Evolutionary conservation across 192 early-diverging fungal species (phyloP), one percentile per base, ranked within the genome.

Genomic region (Coemansia sp.): DNA sequence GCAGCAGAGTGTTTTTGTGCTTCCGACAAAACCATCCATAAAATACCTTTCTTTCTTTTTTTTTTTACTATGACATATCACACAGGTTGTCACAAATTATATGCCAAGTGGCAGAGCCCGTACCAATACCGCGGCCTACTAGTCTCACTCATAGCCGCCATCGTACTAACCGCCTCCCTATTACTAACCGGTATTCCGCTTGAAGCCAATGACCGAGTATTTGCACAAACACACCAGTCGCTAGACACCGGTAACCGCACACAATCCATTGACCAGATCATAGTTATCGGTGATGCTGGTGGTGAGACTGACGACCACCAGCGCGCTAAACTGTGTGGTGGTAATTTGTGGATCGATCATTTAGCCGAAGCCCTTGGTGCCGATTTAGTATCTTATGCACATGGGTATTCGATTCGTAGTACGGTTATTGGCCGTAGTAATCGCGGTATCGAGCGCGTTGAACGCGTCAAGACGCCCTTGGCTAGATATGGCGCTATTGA

Each of bases 271-370:
- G 62, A 49, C 57, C n/a, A 31, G 11, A 72, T 77, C 11, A 46
- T 77, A 13, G 75, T 72, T 18, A 60, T 77, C 33, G 75, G 75
- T 38, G 34, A 65, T 22, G 75, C 75, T 1, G 70, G 75, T 0
- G 16, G n/a, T 61, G 74, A 76, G 13, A 68, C 65, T 0, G 27
- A 62, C 49, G 69, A 77, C 70, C 34, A 38, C 9, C 49, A 60
- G 49, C 58, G 75, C 1, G 61, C 75, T 18, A 71, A 68, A 36
- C 52, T 77, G 2, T 77, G 75, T 20, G 75, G 75, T 31, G 75
- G 75, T 41, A 68, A 68, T 22, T 44, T 77, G 33, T 77, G 75
- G 75, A 72, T 77, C 16, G 75, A 77, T 27, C 75, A 77, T 49
- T 16, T 77, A 13, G 70, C 75, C n/a, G 65, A 77, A 18, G 58